Percentiles rank a stretch among this genome's conserved stretches.
Conservation (phyloP, 164 flowering plant genomes). For the Berberis vulgaris region DNA sequence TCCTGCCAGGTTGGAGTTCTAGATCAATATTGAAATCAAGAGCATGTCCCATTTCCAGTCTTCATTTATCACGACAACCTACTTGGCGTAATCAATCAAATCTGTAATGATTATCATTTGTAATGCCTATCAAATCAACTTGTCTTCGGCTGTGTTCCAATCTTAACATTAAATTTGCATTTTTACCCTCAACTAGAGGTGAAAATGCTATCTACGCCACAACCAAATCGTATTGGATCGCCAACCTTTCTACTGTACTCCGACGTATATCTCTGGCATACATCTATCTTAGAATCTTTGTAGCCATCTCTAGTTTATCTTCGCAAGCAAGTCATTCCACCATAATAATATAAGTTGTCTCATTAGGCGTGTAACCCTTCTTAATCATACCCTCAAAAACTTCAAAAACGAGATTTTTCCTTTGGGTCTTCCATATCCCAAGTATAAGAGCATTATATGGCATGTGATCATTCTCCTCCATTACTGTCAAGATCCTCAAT, state of each 20-base stretch:
- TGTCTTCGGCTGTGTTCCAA: too few species aligned
- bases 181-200: background rate
- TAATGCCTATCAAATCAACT: too few species aligned
- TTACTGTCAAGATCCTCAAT: slow-evolving; percentile 36
- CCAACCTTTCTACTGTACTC: slow-evolving; percentile 62
- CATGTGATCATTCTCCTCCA: slow-evolving; percentile 54
- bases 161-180: background rate
- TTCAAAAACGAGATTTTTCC: slow-evolving; percentile 54
- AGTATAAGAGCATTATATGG: slow-evolving; percentile 70
- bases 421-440: slow-evolving; percentile 60
- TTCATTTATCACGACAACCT: too few species aligned
- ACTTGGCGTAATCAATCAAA: too few species aligned
- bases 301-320: slow-evolving; percentile 57
- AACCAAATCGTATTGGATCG: slow-evolving; percentile 70
- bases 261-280: slow-evolving; percentile 35
- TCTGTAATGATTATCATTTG: too few species aligned
- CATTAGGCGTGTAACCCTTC: slow-evolving; percentile 62
- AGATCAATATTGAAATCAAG: too few species aligned
- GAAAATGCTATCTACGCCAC: too few species aligned
- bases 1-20: too few species aligned
- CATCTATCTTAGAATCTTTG: slow-evolving; percentile 51
- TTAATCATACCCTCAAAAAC: slow-evolving; percentile 55
- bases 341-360: slow-evolving; percentile 64
- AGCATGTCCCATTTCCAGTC: too few species aligned
- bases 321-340: slow-evolving; percentile 78